A percentile compares a stretch with the other conserved stretches of the same genome.
These are phyloP conservation scores for Leishmania tarentolae DNA, from an alignment of 208 protist genomes.

Conservation along the genomic window DNA sequence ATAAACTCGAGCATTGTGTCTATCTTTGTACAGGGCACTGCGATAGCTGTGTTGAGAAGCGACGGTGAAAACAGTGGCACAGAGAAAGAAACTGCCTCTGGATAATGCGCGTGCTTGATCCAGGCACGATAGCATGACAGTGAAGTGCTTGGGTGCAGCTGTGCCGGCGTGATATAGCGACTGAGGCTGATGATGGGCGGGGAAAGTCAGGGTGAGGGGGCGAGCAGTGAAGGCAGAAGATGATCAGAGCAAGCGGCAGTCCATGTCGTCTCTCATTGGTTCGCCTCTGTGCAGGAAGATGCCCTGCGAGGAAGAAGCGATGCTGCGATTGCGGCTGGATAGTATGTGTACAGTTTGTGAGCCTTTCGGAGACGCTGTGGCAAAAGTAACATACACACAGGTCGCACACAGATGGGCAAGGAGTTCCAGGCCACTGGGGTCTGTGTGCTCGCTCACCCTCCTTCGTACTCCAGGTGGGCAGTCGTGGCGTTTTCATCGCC, in stretches of 20 bases:
- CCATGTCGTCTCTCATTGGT: neutral
- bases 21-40: neutral
- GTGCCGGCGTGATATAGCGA: neutral
- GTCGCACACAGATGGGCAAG: neutral
- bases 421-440: neutral
- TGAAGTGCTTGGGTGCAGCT: neutral
- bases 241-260: neutral
- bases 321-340: neutral
- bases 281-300: neutral
- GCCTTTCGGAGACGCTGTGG: neutral
- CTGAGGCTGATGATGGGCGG: neutral
- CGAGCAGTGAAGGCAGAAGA: neutral
- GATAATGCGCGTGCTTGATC: neutral
- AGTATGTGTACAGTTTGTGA: neutral
- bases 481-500: neutral
- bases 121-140: neutral
- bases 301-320: neutral
- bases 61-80: neutral
- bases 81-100: neutral
- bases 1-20: conserved; percentile 23
- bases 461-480: neutral
- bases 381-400: neutral
- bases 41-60: neutral
- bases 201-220: neutral
- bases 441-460: neutral